Evolutionary conservation across 108 stramenopile species (phyloP), one percentile per base, ranked within the genome.

Genomic region (Nitzschia sp.): DNA sequence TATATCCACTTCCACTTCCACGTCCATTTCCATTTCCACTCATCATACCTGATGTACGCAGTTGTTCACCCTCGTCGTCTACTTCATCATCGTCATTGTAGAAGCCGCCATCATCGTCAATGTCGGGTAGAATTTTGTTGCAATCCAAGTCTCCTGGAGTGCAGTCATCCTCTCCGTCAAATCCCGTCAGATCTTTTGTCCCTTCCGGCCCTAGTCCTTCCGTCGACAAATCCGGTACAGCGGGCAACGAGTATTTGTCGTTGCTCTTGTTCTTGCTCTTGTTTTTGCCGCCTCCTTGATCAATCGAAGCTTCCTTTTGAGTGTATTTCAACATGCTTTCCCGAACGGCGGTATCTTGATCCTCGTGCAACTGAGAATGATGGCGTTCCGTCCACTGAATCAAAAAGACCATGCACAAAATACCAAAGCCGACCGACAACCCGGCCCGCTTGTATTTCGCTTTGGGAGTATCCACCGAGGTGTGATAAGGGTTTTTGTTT

Each of bases 401-500:
- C 41, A 61, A 61, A 21, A 45, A n/a, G 21, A 61, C 32, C 60
- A 61, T 61, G 1, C 41, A 19, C 16, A 41, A 9, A 22, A 61
- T 2, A 15, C 60, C 60, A 44, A 61, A 61, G 36, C 41, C 35
- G 23, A 61, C 15, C 31, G 32, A 34, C 6, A n/a, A 17, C 13
- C 35, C 2, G 32, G 44, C 26, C 6, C 60, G 60, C n/a, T 17
- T 45, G 8, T 15, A 44, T 26, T 19, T 8, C 0, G 16, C n/a
- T 61, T 45, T 41, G 60, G 57, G n/a, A 13, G 25, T 31, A 44
- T 61, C 41, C 3, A 26, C 57, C 13, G 13, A 6, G 38, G 38
- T 21, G 44, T 61, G 36, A 23, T 61, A 61, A 2, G 60, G 60
- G 22, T 56, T 56, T 22, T 31, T 56, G 23, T 25, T 56, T 28